Conservation (phyloP, 2,329 filamentous ascomycete species). For the Verticillium longisporum region DNA sequence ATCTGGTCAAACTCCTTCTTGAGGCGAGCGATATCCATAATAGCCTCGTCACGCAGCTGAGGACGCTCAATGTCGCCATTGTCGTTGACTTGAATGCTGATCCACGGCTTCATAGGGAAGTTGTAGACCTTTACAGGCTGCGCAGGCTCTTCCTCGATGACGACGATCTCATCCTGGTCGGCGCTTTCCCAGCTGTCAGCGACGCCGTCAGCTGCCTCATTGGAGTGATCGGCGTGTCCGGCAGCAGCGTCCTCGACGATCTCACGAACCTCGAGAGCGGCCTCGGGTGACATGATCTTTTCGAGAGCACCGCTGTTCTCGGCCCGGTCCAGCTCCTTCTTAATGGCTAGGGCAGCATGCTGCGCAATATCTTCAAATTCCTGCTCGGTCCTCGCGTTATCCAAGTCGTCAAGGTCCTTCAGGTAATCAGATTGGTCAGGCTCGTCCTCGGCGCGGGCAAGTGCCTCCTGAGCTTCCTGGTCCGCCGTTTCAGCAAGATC, state of each 20-base stretch:
- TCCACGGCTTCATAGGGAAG: conserved; percentile 95
- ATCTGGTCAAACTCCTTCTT: conserved; percentile 99
- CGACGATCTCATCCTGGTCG: conserved; percentile 61
- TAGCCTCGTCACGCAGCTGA: conserved; percentile 67
- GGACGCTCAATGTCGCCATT: conserved; percentile 48
- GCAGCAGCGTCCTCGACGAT: conserved; percentile 51
- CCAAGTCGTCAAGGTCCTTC: conserved; percentile 42
- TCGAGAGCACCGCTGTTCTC: conserved; percentile 48
- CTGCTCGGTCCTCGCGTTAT: conserved; percentile 43
- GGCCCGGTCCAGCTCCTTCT: conserved; percentile 48
- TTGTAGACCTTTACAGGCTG: conserved; percentile 77
- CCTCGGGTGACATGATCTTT: conserved; percentile 39
- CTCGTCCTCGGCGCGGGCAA: conserved; percentile 52
- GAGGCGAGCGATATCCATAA: conserved; percentile 87
- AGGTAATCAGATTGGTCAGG: conserved; percentile 53
- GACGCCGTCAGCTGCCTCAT: conserved; percentile 35
- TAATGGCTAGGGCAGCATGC: conserved; percentile 38
- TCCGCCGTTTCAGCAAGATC: conserved; percentile 52
- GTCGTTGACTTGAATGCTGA: conserved; percentile 71
- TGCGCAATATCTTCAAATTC: conserved; percentile 46
- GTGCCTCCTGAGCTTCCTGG: conserved; percentile 55
- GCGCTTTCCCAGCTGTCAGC: conserved; percentile 92
- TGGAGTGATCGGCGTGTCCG: background rate
- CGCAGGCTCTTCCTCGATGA: conserved; percentile 59
- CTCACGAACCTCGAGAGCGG: conserved; percentile 41